phyloP scores from a whole-genome alignment of 768 basidiomycete species.

The Xerocomellus chrysenteron region DNA sequence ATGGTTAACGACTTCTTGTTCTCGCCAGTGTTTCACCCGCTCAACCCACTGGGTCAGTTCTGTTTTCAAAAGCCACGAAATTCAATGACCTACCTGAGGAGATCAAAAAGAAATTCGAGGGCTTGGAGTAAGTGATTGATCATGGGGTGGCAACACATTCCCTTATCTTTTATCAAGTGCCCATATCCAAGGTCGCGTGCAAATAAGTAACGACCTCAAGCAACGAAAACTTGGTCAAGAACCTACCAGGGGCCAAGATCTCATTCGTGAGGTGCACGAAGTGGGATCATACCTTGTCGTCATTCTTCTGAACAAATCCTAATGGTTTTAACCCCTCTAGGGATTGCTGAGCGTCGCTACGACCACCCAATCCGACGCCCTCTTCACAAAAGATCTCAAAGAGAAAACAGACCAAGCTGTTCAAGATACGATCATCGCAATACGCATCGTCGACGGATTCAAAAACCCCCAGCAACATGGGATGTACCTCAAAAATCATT shows the following conservation, averaged over 20 bases:
- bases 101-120: conserved; percentile 60
- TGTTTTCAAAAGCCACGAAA: conserved; percentile 57
- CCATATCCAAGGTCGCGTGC: conserved; percentile 73
- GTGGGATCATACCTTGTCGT: conserved; percentile 33
- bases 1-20: conserved; percentile 1
- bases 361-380: conserved; percentile 63
- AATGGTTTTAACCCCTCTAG: conserved; percentile 37
- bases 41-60: conserved; percentile 26
- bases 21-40: conserved; percentile 28
- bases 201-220: conserved; percentile 78
- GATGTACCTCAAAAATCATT: conserved; percentile 71
- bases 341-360: conserved; percentile 63
- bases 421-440: conserved; percentile 77
- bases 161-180: conserved; percentile 40
- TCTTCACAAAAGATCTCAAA: conserved; percentile 68
- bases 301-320: not conserved
- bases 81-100: conserved; percentile 82
- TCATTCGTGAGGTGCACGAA: conserved; percentile 65
- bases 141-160: not conserved
- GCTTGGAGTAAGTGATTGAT: conserved; percentile 59
- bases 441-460: conserved; percentile 76
- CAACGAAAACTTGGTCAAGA: conserved; percentile 76
- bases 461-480: conserved; percentile 71
- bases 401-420: conserved; percentile 74
- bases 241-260: conserved; percentile 68